phyloP scores from a whole-genome alignment of 345 rosid genomes.

The Anacardium occidentale region DNA sequence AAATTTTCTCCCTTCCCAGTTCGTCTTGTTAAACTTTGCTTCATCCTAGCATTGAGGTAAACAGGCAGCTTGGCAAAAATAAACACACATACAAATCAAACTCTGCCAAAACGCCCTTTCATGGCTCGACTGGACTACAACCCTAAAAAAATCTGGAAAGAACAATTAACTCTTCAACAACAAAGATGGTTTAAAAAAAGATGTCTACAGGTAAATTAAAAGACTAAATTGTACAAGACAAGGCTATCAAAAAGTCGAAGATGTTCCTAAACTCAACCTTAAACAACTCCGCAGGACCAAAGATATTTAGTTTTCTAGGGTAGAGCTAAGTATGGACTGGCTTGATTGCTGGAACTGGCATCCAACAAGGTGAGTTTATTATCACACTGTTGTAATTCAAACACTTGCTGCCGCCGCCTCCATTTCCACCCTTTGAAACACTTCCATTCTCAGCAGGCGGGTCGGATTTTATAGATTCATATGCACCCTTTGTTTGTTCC shows the following conservation, averaged over 20 bases:
- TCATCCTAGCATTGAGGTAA: not conserved
- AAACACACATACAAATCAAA: not conserved
- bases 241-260: no score
- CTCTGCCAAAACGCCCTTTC: not conserved
- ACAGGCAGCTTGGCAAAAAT: not conserved
- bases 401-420: slow-evolving; percentile 25
- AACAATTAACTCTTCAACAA: not conserved
- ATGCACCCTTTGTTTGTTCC: not conserved
- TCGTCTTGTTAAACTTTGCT: no score
- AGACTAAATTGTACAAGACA: not conserved
- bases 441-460: slow-evolving; percentile 6
- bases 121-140: not conserved
- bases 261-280: not conserved
- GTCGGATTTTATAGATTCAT: not conserved
- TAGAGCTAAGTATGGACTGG: slow-evolving; percentile 35
- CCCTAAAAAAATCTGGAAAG: not conserved
- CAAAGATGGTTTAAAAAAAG: not conserved
- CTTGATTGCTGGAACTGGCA: slow-evolving; percentile 39
- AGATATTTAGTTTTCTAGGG: not conserved
- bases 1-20: no score
- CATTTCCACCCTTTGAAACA: slow-evolving; percentile 10
- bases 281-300: not conserved
- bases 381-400: slow-evolving; percentile 26
- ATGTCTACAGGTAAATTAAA: not conserved
- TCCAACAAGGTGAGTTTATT: slow-evolving; percentile 27